Percentiles rank a stretch among this genome's conserved stretches.
Evolutionary conservation across 257 asterid genomes (phyloP).

Genomic region (Fraxinus quadrangulata): DNA sequence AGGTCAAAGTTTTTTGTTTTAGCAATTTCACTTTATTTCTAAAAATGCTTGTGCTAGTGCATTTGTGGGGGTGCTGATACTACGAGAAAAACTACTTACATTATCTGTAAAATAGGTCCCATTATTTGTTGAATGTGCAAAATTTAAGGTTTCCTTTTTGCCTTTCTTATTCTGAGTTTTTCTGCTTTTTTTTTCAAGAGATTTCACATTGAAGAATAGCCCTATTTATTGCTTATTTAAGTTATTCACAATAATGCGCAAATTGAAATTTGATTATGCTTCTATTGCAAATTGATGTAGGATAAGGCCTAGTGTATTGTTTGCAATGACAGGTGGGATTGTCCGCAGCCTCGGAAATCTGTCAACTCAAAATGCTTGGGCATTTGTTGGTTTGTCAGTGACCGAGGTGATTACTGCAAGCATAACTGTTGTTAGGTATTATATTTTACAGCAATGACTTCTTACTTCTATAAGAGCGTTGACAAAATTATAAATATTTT

Average conservation of each 20-base stretch:
- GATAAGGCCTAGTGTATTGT: slow-evolving; percentile 80
- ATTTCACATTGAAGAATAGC: no score
- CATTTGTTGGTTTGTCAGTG: slow-evolving; percentile 87
- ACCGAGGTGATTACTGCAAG: slow-evolving; percentile 81
- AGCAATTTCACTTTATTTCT: neutral
- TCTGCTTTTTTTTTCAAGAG: no score
- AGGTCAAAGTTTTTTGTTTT: no score
- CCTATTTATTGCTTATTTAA: neutral
- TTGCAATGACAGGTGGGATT: slow-evolving; percentile 90
- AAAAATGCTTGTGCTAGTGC: neutral
- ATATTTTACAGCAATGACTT: neutral
- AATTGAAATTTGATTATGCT: neutral
- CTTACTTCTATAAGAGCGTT: neutral
- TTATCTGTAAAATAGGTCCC: neutral
- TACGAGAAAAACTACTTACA: neutral
- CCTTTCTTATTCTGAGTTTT: no score
- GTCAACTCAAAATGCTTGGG: slow-evolving; percentile 95
- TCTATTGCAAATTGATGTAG: slow-evolving; percentile 40
- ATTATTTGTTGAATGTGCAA: no score
- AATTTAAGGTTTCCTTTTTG: no score
- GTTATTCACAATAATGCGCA: neutral
- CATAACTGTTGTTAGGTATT: slow-evolving; percentile 88
- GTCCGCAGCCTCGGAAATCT: slow-evolving; percentile 86
- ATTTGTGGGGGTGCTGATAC: neutral
- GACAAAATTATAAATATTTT: slow-evolving; percentile 12